Base-by-base conservation (phyloP, 306 rosid species). In the Sphenostylis stenocarpa region DNA sequence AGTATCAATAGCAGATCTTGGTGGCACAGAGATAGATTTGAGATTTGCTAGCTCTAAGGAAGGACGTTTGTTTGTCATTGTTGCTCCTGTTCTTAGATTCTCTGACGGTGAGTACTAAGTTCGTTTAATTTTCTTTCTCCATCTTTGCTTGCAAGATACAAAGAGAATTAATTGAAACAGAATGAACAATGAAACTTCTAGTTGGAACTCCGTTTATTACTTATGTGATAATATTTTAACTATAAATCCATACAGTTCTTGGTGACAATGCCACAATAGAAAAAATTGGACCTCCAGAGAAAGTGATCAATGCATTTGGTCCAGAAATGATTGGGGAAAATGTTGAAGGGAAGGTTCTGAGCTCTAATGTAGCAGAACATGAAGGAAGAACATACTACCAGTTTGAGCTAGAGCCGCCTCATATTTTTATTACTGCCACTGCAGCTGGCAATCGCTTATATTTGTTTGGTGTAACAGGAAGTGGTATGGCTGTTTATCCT, bases 1-100 rank as follows among this genome's bases (percentile, higher is more conserved):
- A 1, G 99, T 95, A 72, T 95, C 99, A 45, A 95, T 95, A 83
- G 99, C 99, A 16, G 99, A 95, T 87, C 97, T 95, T n/a, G 99
- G 99, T 58, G 99, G 99, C 80, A 95, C 99, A 23, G 97, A 92
- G 86, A 88, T 95, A 73, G 99, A 95, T 75, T 89, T 95, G 82
- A 90, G 99, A 84, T 92, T 95, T 33, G 89, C 81, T 28, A 92
- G 86, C 81, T 21, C 92, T 4, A 92, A 87, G 84, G 93, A 95
- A 90, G 97, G 99, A 55, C 97, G 97, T 38, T 21, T 92, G 38
- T 95, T 77, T 38, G 99, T 95, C 48, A 77, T 95, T 48, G 97
- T 95, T 55, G 97, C 97, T 39, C 99, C 99, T 49, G 97, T 95
- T 87, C 90, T 86, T 69, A 90, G 99, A 83, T 95, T 95, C 36